These are phyloP conservation scores for Olyra latifolia DNA, from an alignment of 176 grass and related monocot genomes.

Conservation along the genomic window DNA sequence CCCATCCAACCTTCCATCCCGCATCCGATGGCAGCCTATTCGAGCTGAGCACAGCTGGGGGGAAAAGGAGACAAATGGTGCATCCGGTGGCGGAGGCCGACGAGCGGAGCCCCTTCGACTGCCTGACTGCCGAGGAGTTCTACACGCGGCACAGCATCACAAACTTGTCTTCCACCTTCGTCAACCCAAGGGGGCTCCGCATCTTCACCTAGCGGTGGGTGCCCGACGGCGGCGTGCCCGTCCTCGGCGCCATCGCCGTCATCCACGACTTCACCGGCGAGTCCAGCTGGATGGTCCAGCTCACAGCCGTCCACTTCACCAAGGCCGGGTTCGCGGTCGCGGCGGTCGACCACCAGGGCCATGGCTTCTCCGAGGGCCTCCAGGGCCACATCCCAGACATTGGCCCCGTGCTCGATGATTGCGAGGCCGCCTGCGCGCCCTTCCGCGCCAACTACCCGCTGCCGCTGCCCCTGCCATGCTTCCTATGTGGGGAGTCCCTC, in stretches of 20 bases:
- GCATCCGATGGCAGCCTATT: too few relatives aligned
- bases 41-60: too few relatives aligned
- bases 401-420: conserved; percentile 62
- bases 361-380: conserved; percentile 80
- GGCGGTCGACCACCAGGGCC: conserved; percentile 80
- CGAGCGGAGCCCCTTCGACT: conserved; percentile 64
- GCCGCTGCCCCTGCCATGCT: conserved; percentile 55
- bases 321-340: conserved; percentile 68
- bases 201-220: conserved; percentile 86
- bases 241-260: conserved; percentile 59
- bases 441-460: conserved; percentile 71
- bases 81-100: conserved; percentile 84
- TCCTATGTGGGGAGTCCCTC: conserved; percentile 79
- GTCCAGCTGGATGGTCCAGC: conserved; percentile 65
- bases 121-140: conserved; percentile 52
- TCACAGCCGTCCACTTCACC: conserved; percentile 69
- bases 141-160: conserved; percentile 64
- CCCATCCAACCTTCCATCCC: too few relatives aligned
- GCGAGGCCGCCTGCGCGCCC: conserved; percentile 61
- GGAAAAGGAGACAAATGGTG: conserved; percentile 19
- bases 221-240: conserved; percentile 7
- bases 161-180: conserved; percentile 74
- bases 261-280: conserved; percentile 83
- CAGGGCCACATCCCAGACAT: conserved; percentile 64
- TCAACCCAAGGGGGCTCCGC: conserved; percentile 59